Conservation (phyloP, 176 grass and related monocot species). For the Bolboschoenus planiculmis region DNA sequence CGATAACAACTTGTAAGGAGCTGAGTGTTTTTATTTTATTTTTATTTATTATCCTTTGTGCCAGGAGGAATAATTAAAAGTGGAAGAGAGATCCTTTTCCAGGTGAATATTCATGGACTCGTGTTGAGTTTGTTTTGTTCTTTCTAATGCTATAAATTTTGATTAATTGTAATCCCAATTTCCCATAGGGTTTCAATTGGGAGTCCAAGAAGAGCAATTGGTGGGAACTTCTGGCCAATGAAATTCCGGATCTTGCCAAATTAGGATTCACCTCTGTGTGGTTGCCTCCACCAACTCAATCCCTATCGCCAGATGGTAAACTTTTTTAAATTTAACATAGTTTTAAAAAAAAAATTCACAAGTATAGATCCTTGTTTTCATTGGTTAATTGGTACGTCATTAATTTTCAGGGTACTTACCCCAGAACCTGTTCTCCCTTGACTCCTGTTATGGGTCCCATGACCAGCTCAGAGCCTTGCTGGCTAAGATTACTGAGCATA, state of each 20-base stretch:
- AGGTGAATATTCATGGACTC: conserved; percentile 33
- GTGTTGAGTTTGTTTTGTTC: background rate
- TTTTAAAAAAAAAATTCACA: background rate
- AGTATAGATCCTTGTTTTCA: background rate
- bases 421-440: conserved; percentile 78
- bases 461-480: conserved; percentile 53
- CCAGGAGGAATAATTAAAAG: conserved; percentile 55
- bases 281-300: conserved; percentile 83
- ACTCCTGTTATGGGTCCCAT: conserved; percentile 85
- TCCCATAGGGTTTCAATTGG: conserved; percentile 81
- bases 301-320: conserved; percentile 63
- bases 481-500: conserved; percentile 60
- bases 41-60: background rate
- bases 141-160: background rate
- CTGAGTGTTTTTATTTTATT: background rate
- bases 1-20: background rate
- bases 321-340: background rate
- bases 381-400: background rate
- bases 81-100: conserved; percentile 86
- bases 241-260: conserved; percentile 57
- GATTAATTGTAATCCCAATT: background rate
- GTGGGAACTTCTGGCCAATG: conserved; percentile 71
- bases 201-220: conserved; percentile 85
- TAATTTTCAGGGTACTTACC: conserved; percentile 68
- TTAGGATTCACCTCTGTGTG: conserved; percentile 83